phyloP scores from a whole-genome alignment of 345 rosid species.

The Noccaea caerulescens region DNA sequence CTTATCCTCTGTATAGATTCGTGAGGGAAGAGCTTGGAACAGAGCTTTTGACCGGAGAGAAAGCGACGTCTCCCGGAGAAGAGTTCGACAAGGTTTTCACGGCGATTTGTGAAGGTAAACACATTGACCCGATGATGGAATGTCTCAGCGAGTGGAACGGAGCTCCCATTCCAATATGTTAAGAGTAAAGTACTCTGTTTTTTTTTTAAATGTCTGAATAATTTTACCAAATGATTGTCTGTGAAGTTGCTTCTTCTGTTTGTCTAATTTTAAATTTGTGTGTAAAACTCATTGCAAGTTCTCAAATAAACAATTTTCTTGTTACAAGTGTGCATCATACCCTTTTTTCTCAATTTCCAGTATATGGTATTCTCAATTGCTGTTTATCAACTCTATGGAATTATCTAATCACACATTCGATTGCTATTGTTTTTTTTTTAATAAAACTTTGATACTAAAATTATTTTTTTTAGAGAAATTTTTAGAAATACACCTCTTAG shows the following conservation, averaged over 20 bases:
- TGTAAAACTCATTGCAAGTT: slow-evolving; percentile 41
- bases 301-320: slow-evolving; percentile 39
- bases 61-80: slow-evolving; percentile 67
- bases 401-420: too few relatives aligned
- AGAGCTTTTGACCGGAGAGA: slow-evolving; percentile 65
- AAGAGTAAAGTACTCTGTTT: slow-evolving; percentile 24
- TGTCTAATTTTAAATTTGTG: slow-evolving; percentile 23
- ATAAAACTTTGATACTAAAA: too few relatives aligned
- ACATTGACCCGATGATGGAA: slow-evolving; percentile 71
- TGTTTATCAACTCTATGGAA: too few relatives aligned
- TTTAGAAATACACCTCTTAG: too few relatives aligned
- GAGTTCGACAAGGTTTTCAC: slow-evolving; percentile 69
- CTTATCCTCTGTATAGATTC: slow-evolving; percentile 70
- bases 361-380: too few relatives aligned
- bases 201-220: slow-evolving; percentile 26
- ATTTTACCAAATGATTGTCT: slow-evolving; percentile 24
- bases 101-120: slow-evolving; percentile 65
- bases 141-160: slow-evolving; percentile 82
- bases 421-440: too few relatives aligned
- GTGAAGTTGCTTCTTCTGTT: slow-evolving; percentile 36
- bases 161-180: slow-evolving; percentile 65
- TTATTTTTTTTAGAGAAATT: too few relatives aligned
- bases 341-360: too few relatives aligned
- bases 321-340: slow-evolving; percentile 36
- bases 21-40: slow-evolving; percentile 68